phyloP scores from a whole-genome alignment of 176 grass and related monocot species.

The Olyra latifolia region DNA sequence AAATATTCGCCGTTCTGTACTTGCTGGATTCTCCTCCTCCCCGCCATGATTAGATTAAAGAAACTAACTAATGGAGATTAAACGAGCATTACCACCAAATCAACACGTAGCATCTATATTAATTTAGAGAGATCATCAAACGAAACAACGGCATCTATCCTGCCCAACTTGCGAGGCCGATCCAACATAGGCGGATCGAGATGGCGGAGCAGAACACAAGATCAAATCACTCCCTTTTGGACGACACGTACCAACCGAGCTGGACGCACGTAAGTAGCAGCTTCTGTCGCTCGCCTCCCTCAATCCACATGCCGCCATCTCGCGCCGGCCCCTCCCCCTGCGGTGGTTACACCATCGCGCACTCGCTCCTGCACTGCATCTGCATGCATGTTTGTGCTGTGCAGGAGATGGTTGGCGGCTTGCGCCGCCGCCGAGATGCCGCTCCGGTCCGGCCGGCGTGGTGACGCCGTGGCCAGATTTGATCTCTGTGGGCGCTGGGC shows the following conservation, averaged over 20 bases:
- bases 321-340: not conserved
- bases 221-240: not conserved
- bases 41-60: too few relatives aligned
- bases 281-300: not conserved
- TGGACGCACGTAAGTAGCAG: not conserved
- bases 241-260: not conserved
- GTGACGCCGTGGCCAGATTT: not conserved
- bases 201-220: not conserved
- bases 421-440: constrained; percentile 10
- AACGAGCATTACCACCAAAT: too few relatives aligned
- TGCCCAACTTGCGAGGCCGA: not conserved
- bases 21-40: not conserved
- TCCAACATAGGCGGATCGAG: not conserved
- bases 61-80: too few relatives aligned
- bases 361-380: not conserved
- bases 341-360: not conserved
- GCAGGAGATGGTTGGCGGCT: not conserved
- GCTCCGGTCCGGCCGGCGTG: not conserved
- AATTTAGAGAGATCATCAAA: too few relatives aligned
- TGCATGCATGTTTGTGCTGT: not conserved
- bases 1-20: not conserved
- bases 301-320: not conserved
- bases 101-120: too few relatives aligned
- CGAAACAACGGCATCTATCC: not conserved
- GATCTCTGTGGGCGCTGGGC: not conserved